Base-by-base conservation (phyloP, 306 rosid genomes). In the Rubus idaeus region DNA sequence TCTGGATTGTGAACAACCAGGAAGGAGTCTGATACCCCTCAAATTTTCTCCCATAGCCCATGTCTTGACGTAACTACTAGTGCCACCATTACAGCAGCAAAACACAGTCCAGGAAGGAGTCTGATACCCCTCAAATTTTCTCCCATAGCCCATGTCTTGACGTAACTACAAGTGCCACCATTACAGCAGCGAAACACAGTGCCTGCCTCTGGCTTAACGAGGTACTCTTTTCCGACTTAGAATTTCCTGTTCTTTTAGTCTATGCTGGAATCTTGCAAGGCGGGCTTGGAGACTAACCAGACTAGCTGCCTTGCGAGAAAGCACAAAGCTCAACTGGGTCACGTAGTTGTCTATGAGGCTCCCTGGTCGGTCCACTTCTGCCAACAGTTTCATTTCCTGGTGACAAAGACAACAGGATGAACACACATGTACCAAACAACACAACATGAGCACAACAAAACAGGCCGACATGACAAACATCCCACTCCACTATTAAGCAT, bases 301-400 rank as follows among this genome's bases (percentile, higher is more conserved):
- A 78, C 97, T 88, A 16, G 97, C 97, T 37, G 92, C 97, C 88
- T 95, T 95, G 68, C 98, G 97, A 18, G 98, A 92, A 63, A 95
- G 97, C 79, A 92, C 89, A 57, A 87, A 90, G 84, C 88, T 88
- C 89, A 95, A 83, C 84, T 95, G 97, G 41, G 91, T 83, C 73
- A 95, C 96, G 20, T 95, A 95, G 78, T 90, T 89, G 82, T 95
- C 98, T 8, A 95, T 92, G 26, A 75, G 92, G 84, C 97, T 95
- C 40, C 97, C 98, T 18, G 98, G 98, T 83, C 84, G 97, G 79
- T 92, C 98, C 87, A 95, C 98, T 82, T 92, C 97, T 62, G 97
- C 98, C 76, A 95, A 70, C 75, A 95, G 82, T 82, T 92, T 95
- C 98, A 95, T 95, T 90, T 95, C 98, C 97, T 95, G 80, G 30